Evolutionary conservation across 768 basidiomycete species (phyloP).

Genomic region (Lactarius psammicola): DNA sequence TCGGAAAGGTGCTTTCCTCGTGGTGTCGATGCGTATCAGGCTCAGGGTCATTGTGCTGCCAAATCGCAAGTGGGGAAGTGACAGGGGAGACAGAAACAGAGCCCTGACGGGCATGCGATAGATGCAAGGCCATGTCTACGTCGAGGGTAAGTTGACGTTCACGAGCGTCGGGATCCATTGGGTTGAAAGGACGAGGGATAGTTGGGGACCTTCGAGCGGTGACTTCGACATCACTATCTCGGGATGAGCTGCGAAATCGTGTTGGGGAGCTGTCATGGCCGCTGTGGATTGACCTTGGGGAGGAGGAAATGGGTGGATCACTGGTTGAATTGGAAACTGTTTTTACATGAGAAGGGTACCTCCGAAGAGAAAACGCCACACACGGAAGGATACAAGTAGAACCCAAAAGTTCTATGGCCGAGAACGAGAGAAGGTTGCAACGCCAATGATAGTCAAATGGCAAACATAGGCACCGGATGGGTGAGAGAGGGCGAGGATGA

Average conservation of each 20-base stretch:
- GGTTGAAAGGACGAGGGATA: slow-evolving; percentile 58
- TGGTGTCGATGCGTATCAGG: too few species aligned
- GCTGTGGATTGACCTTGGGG: slow-evolving; percentile 11
- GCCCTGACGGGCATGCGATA: slow-evolving; percentile 68
- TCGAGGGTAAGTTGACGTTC: slow-evolving; percentile 94
- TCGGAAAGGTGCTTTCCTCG: too few species aligned
- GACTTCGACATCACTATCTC: slow-evolving; percentile 37
- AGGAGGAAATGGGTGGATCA: slow-evolving; percentile 13
- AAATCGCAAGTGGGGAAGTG: too few species aligned
- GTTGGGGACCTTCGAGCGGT: slow-evolving; percentile 61
- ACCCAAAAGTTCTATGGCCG: too few species aligned
- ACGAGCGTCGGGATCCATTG: slow-evolving; percentile 69
- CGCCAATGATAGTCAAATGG: background rate
- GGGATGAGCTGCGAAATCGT: slow-evolving; percentile 11
- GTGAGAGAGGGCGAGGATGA: too few species aligned
- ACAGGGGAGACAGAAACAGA: too few species aligned
- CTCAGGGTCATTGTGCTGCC: too few species aligned
- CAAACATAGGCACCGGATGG: too few species aligned
- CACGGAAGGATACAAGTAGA: background rate
- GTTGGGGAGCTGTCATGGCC: slow-evolving; percentile 15
- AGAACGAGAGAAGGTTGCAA: background rate
- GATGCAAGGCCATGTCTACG: slow-evolving; percentile 85
- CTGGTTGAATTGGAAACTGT: slow-evolving; percentile 4
- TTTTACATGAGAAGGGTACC: background rate
- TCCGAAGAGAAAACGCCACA: background rate